Evolutionary conservation across 192 early-diverging fungal species (phyloP).

Genomic region (Linnemannia elongata): DNA sequence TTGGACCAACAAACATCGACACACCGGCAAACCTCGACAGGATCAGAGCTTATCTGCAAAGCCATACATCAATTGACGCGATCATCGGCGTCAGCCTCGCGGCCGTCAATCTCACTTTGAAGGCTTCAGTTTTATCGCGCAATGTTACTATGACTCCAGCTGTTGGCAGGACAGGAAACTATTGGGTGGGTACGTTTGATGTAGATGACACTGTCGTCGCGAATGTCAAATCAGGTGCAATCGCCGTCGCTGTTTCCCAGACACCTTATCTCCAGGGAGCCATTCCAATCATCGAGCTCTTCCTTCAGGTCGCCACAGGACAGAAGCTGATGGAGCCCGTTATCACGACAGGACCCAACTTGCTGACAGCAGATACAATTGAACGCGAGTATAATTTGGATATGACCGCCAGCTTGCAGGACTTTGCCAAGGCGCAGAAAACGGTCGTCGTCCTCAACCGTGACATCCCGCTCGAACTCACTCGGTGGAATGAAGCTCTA

Average conservation of each 20-base stretch:
- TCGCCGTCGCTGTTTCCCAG: constrained; percentile 31
- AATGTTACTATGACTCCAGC: not conserved
- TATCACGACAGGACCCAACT: constrained; percentile 33
- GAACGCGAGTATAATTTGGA: constrained; percentile 19
- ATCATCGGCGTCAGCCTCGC: constrained; percentile 8
- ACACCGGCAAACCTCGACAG: not conserved
- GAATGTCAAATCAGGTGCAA: constrained; percentile 20
- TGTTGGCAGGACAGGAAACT: constrained; percentile 23
- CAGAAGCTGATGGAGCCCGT: constrained; percentile 12
- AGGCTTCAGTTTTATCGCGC: not conserved
- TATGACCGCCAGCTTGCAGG: not conserved
- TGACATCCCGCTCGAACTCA: constrained; percentile 18
- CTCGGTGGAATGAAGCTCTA: constrained; percentile 47
- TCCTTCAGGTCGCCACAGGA: constrained; percentile 27
- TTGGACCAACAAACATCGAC: not conserved
- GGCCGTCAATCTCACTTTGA: not conserved
- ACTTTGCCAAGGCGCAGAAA: constrained; percentile 28
- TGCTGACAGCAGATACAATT: constrained; percentile 27
- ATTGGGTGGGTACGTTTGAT: constrained; percentile 49
- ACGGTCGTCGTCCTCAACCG: constrained; percentile 37
- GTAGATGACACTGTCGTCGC: constrained; percentile 6
- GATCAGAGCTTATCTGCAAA: constrained; percentile 4
- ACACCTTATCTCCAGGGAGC: constrained; percentile 47
- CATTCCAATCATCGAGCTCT: constrained; percentile 37
- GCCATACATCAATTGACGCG: constrained; percentile 16